These are phyloP conservation scores for Phytophthora syringae DNA, from an alignment of 352 stramenopile species.

Conservation along the genomic window DNA sequence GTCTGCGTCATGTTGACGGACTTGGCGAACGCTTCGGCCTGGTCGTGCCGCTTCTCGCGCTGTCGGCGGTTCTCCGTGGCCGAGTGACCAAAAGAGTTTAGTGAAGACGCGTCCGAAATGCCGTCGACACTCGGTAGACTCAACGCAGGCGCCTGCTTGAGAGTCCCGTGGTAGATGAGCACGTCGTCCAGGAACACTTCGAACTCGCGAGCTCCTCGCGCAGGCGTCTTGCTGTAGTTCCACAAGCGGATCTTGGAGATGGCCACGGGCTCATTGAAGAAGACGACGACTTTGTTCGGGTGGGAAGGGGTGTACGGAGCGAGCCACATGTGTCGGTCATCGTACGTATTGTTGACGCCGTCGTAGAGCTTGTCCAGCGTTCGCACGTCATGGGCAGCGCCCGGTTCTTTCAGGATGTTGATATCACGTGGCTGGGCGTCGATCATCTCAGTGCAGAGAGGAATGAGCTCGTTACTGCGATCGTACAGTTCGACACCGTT, in stretches of 20 bases:
- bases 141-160: conserved; percentile 53
- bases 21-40: conserved; percentile 48
- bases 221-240: conserved; percentile 90
- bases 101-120: conserved; percentile 1
- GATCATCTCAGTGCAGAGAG: conserved; percentile 54
- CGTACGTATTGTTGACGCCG: conserved; percentile 77
- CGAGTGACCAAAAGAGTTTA: not conserved
- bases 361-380: conserved; percentile 84
- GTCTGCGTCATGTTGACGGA: conserved; percentile 68
- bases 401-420: conserved; percentile 85
- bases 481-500: conserved; percentile 85
- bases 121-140: conserved; percentile 34
- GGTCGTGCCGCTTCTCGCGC: conserved; percentile 50
- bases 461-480: conserved; percentile 50
- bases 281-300: conserved; percentile 74
- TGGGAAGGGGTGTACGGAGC: conserved; percentile 64
- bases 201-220: conserved; percentile 79
- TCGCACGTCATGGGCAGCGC: conserved; percentile 58
- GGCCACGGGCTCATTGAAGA: conserved; percentile 81
- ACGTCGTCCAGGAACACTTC: conserved; percentile 88
- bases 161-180: conserved; percentile 70
- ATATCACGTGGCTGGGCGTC: conserved; percentile 76
- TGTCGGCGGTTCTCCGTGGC: conserved; percentile 49
- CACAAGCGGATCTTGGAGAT: conserved; percentile 85
- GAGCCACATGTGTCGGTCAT: conserved; percentile 82